phyloP scores from a whole-genome alignment of 2,329 filamentous ascomycete genomes.

The Penicillium polonicum region DNA sequence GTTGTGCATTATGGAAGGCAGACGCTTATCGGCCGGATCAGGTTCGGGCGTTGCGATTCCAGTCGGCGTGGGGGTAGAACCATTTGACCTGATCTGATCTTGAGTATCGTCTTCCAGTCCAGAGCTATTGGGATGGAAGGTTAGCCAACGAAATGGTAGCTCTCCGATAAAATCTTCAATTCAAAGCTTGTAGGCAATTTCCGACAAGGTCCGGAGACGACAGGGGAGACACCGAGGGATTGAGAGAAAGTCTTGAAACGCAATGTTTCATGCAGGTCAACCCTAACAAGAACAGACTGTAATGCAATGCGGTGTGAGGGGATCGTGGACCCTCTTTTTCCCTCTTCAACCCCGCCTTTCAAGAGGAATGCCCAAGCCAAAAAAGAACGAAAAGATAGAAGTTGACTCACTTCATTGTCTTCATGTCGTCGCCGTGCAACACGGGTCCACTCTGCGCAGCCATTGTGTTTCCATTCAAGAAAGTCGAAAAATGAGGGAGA shows the following conservation, averaged over 20 bases:
- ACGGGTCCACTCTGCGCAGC: conserved; percentile 49
- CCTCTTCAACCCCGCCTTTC: conserved; percentile 3
- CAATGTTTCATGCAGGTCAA: conserved; percentile 12
- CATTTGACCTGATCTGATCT: conserved; percentile 62
- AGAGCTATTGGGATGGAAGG: conserved; percentile 25
- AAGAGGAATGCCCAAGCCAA: neutral
- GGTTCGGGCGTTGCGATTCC: conserved; percentile 91
- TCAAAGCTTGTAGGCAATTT: conserved; percentile 4
- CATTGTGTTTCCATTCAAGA: conserved; percentile 42
- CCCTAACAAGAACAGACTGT: conserved; percentile 1
- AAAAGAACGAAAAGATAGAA: neutral
- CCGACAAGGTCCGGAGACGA: conserved; percentile 6
- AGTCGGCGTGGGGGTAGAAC: conserved; percentile 71
- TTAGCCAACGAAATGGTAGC: conserved; percentile 25
- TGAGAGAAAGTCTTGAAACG: conserved; percentile 1
- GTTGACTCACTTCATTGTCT: conserved; percentile 57
- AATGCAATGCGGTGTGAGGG: conserved; percentile 23
- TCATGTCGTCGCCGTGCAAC: conserved; percentile 56
- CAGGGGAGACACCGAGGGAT: neutral
- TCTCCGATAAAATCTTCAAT: neutral
- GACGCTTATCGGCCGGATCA: conserved; percentile 88
- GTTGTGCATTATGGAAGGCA: conserved; percentile 90
- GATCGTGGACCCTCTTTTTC: conserved; percentile 15
- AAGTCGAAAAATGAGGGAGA: neutral
- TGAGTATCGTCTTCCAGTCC: conserved; percentile 43